phyloP scores from a whole-genome alignment of 208 protist species.

The Tritrichomonas musculus region DNA sequence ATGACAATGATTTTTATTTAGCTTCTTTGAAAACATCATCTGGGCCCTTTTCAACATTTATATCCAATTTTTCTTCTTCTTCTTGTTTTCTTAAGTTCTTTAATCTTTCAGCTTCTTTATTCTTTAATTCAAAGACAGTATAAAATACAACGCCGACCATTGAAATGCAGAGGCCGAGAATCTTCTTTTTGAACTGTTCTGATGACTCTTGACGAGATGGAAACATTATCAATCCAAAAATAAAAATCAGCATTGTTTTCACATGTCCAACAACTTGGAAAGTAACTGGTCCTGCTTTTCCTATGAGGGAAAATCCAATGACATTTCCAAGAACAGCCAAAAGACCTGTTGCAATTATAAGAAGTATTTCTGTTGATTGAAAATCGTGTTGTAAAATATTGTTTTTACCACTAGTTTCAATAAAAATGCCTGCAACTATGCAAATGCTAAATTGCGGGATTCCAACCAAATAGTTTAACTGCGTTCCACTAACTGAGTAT shows the following conservation, averaged over 20 bases:
- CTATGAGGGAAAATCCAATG: conserved; percentile 32
- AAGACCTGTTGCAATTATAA: conserved; percentile 32
- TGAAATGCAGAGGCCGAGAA: background rate
- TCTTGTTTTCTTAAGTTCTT: background rate
- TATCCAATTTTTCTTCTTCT: background rate
- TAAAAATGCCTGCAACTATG: background rate
- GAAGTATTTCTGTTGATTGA: background rate
- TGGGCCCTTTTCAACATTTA: no score
- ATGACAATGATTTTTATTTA: no score
- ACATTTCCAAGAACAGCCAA: conserved; percentile 35
- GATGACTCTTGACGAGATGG: background rate
- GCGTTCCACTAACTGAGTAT: background rate
- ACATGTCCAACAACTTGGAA: conserved; percentile 40
- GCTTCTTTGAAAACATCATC: no score
- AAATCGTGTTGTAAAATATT: conserved; percentile 21
- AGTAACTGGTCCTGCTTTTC: conserved; percentile 39
- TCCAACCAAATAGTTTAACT: background rate
- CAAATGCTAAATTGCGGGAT: background rate
- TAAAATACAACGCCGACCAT: background rate
- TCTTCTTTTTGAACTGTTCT: background rate
- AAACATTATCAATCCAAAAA: conserved; percentile 36
- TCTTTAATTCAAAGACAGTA: background rate
- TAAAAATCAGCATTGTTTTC: conserved; percentile 36
- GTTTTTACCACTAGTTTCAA: background rate
- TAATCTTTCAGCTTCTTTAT: background rate